Conservation (phyloP, 352 stramenopile genomes). For the Phytopythium cucurbitacearum region DNA sequence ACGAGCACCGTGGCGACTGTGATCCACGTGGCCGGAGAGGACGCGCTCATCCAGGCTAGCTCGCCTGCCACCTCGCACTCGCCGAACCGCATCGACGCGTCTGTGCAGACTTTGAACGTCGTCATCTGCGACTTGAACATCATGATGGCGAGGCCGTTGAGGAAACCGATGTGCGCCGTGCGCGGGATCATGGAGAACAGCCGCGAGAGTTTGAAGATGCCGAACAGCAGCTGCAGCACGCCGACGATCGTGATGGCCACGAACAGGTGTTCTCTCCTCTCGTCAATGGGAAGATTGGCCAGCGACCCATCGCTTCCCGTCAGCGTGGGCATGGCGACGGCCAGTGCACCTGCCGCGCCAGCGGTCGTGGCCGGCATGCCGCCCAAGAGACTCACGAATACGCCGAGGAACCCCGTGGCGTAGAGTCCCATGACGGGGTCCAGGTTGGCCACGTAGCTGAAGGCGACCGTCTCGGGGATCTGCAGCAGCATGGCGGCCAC, state of each 20-base stretch:
- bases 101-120: constrained; percentile 83
- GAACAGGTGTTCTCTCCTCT: constrained; percentile 84
- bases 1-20: constrained; percentile 63
- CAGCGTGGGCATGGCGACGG: constrained; percentile 89
- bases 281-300: constrained; percentile 48
- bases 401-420: constrained; percentile 88
- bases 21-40: constrained; percentile 49
- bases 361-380: constrained; percentile 86
- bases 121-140: constrained; percentile 93
- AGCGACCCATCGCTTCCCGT: constrained; percentile 47
- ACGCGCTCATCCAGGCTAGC: constrained; percentile 70
- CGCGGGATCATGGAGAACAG: constrained; percentile 92
- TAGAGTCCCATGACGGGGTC: constrained; percentile 87
- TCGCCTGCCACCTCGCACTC: constrained; percentile 67
- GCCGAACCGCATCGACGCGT: constrained; percentile 53
- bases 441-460: constrained; percentile 91
- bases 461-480: constrained; percentile 92
- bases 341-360: constrained; percentile 86
- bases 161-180: constrained; percentile 95
- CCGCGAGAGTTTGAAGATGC: constrained; percentile 77
- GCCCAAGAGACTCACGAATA: constrained; percentile 85
- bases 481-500: constrained; percentile 90
- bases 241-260: constrained; percentile 85
- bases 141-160: constrained; percentile 94
- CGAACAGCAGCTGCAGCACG: constrained; percentile 82